These are phyloP conservation scores for Tilletia indica DNA, from an alignment of 1,284 basidiomycete genomes.

Conservation along the genomic window DNA sequence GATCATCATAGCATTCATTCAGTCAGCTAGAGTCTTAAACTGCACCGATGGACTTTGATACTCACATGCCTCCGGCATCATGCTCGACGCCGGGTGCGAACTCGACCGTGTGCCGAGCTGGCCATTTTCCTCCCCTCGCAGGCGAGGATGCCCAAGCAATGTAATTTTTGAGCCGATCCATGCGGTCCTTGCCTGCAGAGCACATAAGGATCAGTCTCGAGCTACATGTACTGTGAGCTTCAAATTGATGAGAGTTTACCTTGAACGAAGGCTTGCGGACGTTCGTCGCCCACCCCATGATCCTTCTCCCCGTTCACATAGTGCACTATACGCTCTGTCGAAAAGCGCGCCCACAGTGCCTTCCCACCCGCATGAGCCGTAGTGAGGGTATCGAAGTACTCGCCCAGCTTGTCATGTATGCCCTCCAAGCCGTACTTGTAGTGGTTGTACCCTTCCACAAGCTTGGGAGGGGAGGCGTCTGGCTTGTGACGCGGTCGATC, in stretches of 20 bases:
- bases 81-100: constrained; percentile 28
- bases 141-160: constrained; percentile 22
- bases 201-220: constrained; percentile 1
- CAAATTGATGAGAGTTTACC: constrained; percentile 19
- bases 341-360: constrained; percentile 19
- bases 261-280: constrained; percentile 31
- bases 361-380: not conserved
- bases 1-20: not conserved
- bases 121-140: not conserved
- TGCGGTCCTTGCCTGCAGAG: constrained; percentile 25
- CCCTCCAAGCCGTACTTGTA: constrained; percentile 34
- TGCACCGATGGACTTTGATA: not conserved
- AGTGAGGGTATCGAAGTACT: constrained; percentile 20
- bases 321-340: constrained; percentile 21
- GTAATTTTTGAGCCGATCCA: constrained; percentile 31
- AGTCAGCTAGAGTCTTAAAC: not conserved
- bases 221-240: not conserved
- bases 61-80: constrained; percentile 33
- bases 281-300: constrained; percentile 29
- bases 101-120: constrained; percentile 26
- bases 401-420: constrained; percentile 24
- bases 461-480: not conserved
- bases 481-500: constrained; percentile 17
- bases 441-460: constrained; percentile 26
- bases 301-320: constrained; percentile 30